A percentile compares a stretch with the other conserved stretches of the same genome.
Conservation (phyloP, 1,284 basidiomycete genomes). For the Coniophora puteana region DNA sequence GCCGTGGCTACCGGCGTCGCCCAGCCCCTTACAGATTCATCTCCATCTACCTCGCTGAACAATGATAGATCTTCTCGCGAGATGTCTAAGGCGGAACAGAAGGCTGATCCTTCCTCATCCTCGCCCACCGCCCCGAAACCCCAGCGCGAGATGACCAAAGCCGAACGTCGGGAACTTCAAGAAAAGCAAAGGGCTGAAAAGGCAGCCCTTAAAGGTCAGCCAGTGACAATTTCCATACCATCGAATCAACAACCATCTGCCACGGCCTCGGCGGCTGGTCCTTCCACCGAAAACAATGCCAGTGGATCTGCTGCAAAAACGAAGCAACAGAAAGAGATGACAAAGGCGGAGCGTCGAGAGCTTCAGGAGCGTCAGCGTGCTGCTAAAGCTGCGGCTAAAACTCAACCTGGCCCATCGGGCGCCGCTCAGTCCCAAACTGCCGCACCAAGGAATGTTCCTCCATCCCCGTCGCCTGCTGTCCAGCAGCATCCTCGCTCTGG, state of each 20-base stretch:
- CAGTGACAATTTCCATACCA: no score
- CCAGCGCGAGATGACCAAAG: constrained; percentile 40
- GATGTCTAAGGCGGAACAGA: constrained; percentile 4
- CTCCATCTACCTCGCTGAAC: background rate
- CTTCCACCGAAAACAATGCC: constrained; percentile 5
- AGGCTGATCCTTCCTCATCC: constrained; percentile 1
- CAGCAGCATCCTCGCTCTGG: constrained; percentile 13
- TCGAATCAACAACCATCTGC: no score
- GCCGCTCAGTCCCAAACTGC: constrained; percentile 9
- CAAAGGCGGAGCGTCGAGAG: constrained; percentile 77
- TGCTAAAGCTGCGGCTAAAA: constrained; percentile 51
- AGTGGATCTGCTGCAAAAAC: no score
- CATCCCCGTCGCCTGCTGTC: constrained; percentile 18
- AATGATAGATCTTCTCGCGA: constrained; percentile 8
- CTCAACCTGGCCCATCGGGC: constrained; percentile 12
- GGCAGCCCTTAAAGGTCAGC: no score
- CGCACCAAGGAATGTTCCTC: constrained; percentile 11
- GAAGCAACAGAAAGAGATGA: constrained; percentile 62
- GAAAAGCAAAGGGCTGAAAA: constrained; percentile 47
- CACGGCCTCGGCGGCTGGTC: no score
- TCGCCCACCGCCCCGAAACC: constrained; percentile 16
- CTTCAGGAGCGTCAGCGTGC: constrained; percentile 78
- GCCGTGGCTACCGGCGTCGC: constrained; percentile 14
- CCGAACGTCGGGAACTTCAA: constrained; percentile 44
- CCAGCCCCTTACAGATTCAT: constrained; percentile 13